Conservation (phyloP, 2,329 filamentous ascomycete genomes). For the Aspergillus sp. region DNA sequence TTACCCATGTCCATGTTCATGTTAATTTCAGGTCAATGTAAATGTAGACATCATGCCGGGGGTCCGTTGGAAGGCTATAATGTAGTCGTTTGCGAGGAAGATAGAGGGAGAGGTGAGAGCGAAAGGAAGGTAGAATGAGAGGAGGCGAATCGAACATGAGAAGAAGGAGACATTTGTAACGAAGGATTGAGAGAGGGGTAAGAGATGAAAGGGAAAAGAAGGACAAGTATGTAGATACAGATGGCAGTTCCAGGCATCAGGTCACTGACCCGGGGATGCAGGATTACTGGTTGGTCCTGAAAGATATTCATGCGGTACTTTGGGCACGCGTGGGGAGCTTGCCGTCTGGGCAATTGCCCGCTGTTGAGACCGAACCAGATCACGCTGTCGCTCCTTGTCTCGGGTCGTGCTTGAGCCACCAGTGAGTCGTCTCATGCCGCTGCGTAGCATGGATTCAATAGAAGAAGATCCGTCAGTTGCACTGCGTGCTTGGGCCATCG, state of each 20-base stretch:
- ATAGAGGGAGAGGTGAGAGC: not conserved
- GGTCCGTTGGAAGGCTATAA: not conserved
- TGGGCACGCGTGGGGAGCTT: slow-evolving; percentile 46
- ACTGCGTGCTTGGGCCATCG: slow-evolving; percentile 29
- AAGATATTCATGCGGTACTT: slow-evolving; percentile 49
- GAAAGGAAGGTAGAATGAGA: not conserved
- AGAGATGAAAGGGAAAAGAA: not conserved
- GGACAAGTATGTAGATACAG: not conserved
- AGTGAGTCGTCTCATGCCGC: slow-evolving; percentile 48
- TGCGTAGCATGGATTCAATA: slow-evolving; percentile 46
- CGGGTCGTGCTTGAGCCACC: slow-evolving; percentile 41
- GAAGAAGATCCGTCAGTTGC: slow-evolving; percentile 44
- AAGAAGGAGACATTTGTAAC: not conserved
- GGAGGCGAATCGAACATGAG: not conserved
- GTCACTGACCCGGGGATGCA: slow-evolving; percentile 26
- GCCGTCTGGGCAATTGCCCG: slow-evolving; percentile 39
- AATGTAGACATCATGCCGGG: not conserved
- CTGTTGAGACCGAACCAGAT: slow-evolving; percentile 44
- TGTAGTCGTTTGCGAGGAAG: not conserved
- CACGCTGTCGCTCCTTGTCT: slow-evolving; percentile 47
- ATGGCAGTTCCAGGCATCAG: not conserved
- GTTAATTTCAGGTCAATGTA: not conserved
- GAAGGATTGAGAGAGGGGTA: not conserved
- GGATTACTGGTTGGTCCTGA: slow-evolving; percentile 37
- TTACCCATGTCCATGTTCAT: not conserved